Percentiles rank a stretch among this genome's conserved stretches.
Evolutionary conservation across 441 rosid species (phyloP).

Genomic region (Cnidoscolus chayamansa): DNA sequence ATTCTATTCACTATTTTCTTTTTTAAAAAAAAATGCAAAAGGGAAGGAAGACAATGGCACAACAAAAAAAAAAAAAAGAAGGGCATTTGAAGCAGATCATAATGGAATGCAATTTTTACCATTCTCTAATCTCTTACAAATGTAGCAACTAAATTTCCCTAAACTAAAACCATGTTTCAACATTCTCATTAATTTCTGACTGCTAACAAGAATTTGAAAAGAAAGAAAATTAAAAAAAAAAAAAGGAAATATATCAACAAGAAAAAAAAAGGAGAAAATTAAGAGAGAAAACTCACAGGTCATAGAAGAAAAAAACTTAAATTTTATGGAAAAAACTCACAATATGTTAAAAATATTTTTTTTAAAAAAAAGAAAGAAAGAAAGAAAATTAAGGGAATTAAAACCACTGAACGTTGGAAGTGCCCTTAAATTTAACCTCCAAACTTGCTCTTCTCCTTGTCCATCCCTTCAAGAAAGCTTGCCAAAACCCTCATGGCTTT

Average conservation of each 20-base stretch:
- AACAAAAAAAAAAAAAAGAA: too few species aligned
- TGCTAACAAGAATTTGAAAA: not conserved
- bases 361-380: too few species aligned
- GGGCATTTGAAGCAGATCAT: too few species aligned
- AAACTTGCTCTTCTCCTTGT: conserved; percentile 46
- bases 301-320: not conserved
- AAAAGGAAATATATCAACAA: not conserved
- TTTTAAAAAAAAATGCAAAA: too few species aligned
- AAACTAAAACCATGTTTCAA: not conserved
- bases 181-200: not conserved
- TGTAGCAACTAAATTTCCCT: not conserved
- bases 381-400: too few species aligned
- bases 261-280: not conserved
- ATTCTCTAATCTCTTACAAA: too few species aligned
- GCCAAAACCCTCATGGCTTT: conserved; percentile 53
- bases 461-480: conserved; percentile 46
- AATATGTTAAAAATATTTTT: too few species aligned
- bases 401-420: not conserved
- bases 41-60: too few species aligned
- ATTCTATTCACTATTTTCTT: too few species aligned
- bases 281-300: not conserved
- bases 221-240: too few species aligned
- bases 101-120: too few species aligned
- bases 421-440: conserved; percentile 41
- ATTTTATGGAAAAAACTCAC: not conserved